These are phyloP conservation scores for Saxophila tyrrhenica DNA, from an alignment of 495 filamentous ascomycete species.

Conservation along the genomic window DNA sequence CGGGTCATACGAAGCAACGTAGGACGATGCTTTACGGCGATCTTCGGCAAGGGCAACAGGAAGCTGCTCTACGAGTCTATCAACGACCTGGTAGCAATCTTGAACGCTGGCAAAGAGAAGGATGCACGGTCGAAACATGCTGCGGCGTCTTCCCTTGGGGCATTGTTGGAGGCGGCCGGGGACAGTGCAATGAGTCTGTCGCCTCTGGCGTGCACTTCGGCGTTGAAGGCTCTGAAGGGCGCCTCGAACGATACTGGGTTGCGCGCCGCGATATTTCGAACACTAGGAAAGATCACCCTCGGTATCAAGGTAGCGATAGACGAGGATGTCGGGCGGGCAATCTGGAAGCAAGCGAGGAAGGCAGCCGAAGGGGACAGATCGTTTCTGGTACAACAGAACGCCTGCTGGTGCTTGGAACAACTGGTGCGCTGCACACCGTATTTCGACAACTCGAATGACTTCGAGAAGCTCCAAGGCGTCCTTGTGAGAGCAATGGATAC, in stretches of 20 bases:
- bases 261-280: conserved; percentile 68
- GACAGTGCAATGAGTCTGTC: conserved; percentile 87
- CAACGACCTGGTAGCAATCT: conserved; percentile 68
- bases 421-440: conserved; percentile 59
- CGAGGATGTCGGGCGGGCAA: conserved; percentile 72
- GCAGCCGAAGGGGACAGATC: conserved; percentile 71
- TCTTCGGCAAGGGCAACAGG: conserved; percentile 79
- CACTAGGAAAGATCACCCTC: conserved; percentile 61
- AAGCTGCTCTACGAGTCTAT: conserved; percentile 89
- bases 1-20: conserved; percentile 81
- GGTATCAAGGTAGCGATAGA: conserved; percentile 69
- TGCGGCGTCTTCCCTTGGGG: conserved; percentile 77
- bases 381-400: conserved; percentile 64
- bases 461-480: conserved; percentile 67
- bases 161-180: conserved; percentile 77
- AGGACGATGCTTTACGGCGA: conserved; percentile 68
- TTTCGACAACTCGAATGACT: conserved; percentile 86
- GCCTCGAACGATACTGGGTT: conserved; percentile 71
- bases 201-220: conserved; percentile 53
- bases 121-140: conserved; percentile 72
- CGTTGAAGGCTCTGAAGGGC: conserved; percentile 70
- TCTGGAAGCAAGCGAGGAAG: conserved; percentile 84
- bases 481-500: conserved; percentile 82
- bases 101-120: conserved; percentile 66
- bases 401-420: conserved; percentile 68